A percentile compares a stretch with the other conserved stretches of the same genome.
phyloP scores from a whole-genome alignment of 352 stramenopile genomes.

The Phytophthora chlamydospora region DNA sequence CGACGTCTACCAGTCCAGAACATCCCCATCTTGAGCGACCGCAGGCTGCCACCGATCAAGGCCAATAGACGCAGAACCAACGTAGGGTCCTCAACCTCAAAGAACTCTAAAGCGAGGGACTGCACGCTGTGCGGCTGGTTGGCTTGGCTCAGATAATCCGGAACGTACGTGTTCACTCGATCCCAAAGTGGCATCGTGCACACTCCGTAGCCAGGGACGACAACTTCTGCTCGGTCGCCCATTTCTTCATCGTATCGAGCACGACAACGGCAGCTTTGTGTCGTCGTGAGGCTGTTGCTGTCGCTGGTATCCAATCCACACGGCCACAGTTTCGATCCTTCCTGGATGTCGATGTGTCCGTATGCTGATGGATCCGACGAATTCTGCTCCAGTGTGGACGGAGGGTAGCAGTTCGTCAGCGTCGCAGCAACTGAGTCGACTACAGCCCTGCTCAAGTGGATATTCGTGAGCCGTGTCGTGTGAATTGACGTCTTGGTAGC shows the following conservation, averaged over 20 bases:
- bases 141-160: background rate
- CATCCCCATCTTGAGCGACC: slow-evolving; percentile 12
- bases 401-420: slow-evolving; percentile 12
- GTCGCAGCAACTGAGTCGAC: slow-evolving; percentile 3
- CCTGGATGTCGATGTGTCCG: slow-evolving; percentile 9
- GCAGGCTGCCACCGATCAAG: slow-evolving; percentile 12
- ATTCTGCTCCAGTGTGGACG: background rate
- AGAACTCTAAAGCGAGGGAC: slow-evolving; percentile 8
- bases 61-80: slow-evolving; percentile 1
- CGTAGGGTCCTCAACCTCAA: slow-evolving; percentile 11
- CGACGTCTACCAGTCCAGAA: slow-evolving; percentile 11
- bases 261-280: background rate
- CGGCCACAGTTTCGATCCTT: slow-evolving; percentile 3
- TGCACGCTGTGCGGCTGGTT: background rate
- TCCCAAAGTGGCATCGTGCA: slow-evolving; percentile 2
- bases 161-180: background rate
- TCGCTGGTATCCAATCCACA: slow-evolving; percentile 1
- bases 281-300: background rate
- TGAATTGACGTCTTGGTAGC: slow-evolving; percentile 6
- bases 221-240: background rate
- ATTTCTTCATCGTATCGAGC: slow-evolving; percentile 4
- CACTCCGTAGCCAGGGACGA: slow-evolving; percentile 6
- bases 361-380: background rate
- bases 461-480: slow-evolving; percentile 9
- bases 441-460: slow-evolving; percentile 9